These are phyloP conservation scores for Penicillium sp. DNA, from an alignment of 2,329 filamentous ascomycete genomes.

Conservation along the genomic window DNA sequence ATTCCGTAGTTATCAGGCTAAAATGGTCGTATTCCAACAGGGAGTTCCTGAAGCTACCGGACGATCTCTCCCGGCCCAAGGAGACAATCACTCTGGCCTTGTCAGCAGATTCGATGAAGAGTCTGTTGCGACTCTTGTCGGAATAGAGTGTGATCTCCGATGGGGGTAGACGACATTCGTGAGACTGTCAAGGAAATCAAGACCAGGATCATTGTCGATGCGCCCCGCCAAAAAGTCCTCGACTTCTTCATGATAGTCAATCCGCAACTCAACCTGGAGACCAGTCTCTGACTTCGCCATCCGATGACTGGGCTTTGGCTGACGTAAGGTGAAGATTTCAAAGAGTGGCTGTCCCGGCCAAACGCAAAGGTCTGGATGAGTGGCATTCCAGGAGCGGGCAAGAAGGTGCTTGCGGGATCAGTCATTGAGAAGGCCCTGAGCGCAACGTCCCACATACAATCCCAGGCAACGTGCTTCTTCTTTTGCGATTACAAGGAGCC, in stretches of 20 bases:
- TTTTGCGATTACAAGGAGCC: conserved; percentile 7
- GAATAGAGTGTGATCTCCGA: neutral
- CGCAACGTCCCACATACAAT: too few relatives aligned
- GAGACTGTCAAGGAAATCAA: neutral
- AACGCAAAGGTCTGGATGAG: neutral
- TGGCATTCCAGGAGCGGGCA: conserved; percentile 7
- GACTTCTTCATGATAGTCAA: neutral
- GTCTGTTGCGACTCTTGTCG: neutral
- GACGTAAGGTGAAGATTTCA: neutral
- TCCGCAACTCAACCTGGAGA: neutral
- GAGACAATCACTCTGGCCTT: conserved; percentile 3
- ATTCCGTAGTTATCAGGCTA: neutral
- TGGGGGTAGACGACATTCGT: neutral
- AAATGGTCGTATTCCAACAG: conserved; percentile 4
- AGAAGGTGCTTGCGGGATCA: neutral
- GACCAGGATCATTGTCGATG: neutral
- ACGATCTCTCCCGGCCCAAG: neutral
- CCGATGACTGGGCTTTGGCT: conserved; percentile 7
- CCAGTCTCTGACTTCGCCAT: neutral
- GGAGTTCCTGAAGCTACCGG: conserved; percentile 1
- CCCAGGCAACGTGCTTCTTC: neutral
- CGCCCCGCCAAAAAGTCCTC: neutral
- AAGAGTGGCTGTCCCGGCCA: neutral
- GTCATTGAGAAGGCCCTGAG: neutral
- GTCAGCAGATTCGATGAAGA: neutral